Base-by-base conservation (phyloP, 2,329 filamentous ascomycete genomes). In the Drechslerella dactyloides region DNA sequence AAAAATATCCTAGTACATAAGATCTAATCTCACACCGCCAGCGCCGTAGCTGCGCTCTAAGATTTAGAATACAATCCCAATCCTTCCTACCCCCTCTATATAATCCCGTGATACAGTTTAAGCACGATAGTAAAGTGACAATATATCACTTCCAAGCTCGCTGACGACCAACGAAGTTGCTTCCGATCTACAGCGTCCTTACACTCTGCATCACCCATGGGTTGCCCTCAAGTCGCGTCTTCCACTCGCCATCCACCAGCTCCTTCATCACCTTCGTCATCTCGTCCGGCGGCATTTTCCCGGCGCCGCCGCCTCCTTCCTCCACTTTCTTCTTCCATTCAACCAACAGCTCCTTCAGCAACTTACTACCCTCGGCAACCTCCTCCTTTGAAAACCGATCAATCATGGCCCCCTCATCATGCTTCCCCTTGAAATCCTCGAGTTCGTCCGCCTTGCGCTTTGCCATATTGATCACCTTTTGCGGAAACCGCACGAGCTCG, bases 401-500 rank as follows among this genome's bases (percentile, higher is more conserved):
- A 6, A 83, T 82, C 5, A 83, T 76, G 0, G 81, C 78, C 50
- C 84, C 78, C 19, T 80, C 83, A 73, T 90, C 88, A 76, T 90
- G 87, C 81, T 92, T 93, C 56, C 86, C 86, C 0, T 90, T 90
- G 77, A 99, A 99, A 79, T 99, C 94, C 79, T 99, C 94, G 37
- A 99, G 84, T 83, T 99, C 96, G 79, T 97, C 94, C 0, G 94
- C 94, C 82, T 99, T 99, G 76, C 94, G 87, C 82, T 96, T 96
- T n/a, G 94, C 94, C 96, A 99, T 99, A 74, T 92, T 91, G 72
- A 99, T 90, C 15, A 99, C 96, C 82, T 99, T 99, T 76, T 91
- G 89, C 0, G 94, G 94, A 82, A 99, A 99, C 50, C 93, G 87
- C 19, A 99, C 94, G 4, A 99, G 85, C 81, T 99, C 94, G 0